A percentile compares a stretch with the other conserved stretches of the same genome.
phyloP scores from a whole-genome alignment of 1,284 basidiomycete genomes.

The Somion occarium region DNA sequence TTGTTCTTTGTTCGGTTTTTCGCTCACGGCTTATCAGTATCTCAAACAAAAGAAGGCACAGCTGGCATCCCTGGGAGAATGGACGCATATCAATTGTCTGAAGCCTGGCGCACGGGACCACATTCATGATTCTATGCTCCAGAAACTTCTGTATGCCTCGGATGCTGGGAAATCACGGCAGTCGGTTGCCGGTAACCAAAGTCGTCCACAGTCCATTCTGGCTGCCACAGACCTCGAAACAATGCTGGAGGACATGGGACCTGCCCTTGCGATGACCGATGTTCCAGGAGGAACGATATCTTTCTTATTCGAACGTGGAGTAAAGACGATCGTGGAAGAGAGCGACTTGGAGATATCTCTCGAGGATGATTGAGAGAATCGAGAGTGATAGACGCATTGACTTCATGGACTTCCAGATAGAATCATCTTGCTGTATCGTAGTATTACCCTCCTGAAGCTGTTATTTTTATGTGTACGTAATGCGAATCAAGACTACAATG shows the following conservation, averaged over 20 bases:
- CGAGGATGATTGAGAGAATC: too few relatives aligned
- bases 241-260: constrained; percentile 28
- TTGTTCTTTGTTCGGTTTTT: not conserved
- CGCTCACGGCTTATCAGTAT: constrained; percentile 39
- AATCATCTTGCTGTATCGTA: too few relatives aligned
- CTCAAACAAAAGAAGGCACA: constrained; percentile 70
- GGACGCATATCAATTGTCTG: constrained; percentile 84
- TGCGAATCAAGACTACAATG: too few relatives aligned
- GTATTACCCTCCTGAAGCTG: too few relatives aligned
- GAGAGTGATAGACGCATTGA: too few relatives aligned
- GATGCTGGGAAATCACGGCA: constrained; percentile 1
- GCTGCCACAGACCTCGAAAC: constrained; percentile 42
- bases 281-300: constrained; percentile 65
- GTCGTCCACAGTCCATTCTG: constrained; percentile 33
- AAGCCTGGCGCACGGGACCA: constrained; percentile 36
- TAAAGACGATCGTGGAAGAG: constrained; percentile 13
- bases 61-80: constrained; percentile 80
- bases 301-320: constrained; percentile 64
- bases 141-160: constrained; percentile 38
- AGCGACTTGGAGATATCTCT: too few relatives aligned
- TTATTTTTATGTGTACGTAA: too few relatives aligned
- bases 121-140: constrained; percentile 62
- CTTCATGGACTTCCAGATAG: too few relatives aligned
- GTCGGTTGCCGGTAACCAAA: constrained; percentile 15
- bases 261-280: constrained; percentile 32